Percentiles rank a stretch among this genome's conserved stretches.
phyloP scores from a whole-genome alignment of 352 stramenopile genomes.

The Phytophthora pisi region DNA sequence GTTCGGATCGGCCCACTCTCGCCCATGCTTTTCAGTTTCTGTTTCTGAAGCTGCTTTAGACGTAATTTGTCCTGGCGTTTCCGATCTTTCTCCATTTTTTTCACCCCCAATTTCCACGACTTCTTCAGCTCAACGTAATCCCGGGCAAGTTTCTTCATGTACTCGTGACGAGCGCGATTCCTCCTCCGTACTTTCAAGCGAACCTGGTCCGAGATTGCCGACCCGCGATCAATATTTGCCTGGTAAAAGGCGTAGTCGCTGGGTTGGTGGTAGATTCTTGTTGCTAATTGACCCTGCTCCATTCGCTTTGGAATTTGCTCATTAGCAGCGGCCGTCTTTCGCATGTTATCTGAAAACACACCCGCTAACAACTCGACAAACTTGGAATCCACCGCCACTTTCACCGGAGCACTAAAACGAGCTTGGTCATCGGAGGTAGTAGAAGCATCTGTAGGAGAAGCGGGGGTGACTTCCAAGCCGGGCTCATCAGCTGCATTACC shows the following conservation, averaged over 20 bases:
- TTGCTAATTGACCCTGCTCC: slow-evolving; percentile 49
- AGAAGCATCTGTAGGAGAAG: slow-evolving; percentile 11
- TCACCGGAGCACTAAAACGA: slow-evolving; percentile 33
- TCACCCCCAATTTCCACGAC: slow-evolving; percentile 82
- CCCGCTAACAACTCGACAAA: slow-evolving; percentile 68
- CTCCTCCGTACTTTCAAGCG: slow-evolving; percentile 65
- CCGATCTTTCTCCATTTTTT: slow-evolving; percentile 87
- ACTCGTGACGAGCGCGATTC: slow-evolving; percentile 71
- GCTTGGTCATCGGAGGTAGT: slow-evolving; percentile 4
- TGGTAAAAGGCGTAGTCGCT: slow-evolving; percentile 83
- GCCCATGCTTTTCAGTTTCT: slow-evolving; percentile 33
- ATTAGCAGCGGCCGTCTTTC: slow-evolving; percentile 58
- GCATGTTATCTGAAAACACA: slow-evolving; percentile 71
- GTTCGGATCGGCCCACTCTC: slow-evolving; percentile 37
- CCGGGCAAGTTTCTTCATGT: slow-evolving; percentile 70
- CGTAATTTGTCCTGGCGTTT: slow-evolving; percentile 86
- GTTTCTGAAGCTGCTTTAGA: slow-evolving; percentile 73
- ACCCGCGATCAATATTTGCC: slow-evolving; percentile 62
- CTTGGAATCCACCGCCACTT: slow-evolving; percentile 63
- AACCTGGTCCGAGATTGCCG: slow-evolving; percentile 55
- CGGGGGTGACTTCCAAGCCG: neutral
- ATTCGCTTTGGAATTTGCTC: slow-evolving; percentile 59
- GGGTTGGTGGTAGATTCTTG: slow-evolving; percentile 73
- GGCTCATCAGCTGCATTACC: slow-evolving; percentile 1
- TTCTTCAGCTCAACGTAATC: slow-evolving; percentile 87